Percentiles rank a stretch among this genome's conserved stretches.
phyloP scores from a whole-genome alignment of 345 rosid genomes.

The Moringa oleifera region DNA sequence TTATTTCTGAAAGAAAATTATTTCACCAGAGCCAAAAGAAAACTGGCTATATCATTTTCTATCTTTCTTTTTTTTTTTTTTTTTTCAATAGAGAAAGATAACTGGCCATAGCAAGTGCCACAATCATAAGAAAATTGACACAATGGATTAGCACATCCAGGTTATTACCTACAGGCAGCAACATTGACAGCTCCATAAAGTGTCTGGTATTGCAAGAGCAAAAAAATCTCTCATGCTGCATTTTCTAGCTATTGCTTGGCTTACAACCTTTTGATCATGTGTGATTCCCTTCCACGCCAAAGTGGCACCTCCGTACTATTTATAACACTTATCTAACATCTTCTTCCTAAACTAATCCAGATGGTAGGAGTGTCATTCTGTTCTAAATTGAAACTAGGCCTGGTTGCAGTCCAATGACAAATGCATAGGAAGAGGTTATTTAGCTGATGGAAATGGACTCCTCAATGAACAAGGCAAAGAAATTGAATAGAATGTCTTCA shows the following conservation, averaged over 20 bases:
- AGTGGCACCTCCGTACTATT: not conserved
- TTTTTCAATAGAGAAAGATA: not conserved
- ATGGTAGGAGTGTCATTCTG: not conserved
- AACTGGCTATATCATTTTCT: not conserved
- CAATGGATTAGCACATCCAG: too few relatives aligned
- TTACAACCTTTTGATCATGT: not conserved
- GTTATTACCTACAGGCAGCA: too few relatives aligned
- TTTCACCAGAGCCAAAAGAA: not conserved
- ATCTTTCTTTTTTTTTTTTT: too few relatives aligned
- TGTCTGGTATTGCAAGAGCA: too few relatives aligned
- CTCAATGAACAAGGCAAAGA: not conserved
- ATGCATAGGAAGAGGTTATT: not conserved
- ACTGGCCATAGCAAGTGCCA: not conserved
- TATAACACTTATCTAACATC: not conserved
- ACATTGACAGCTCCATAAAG: too few relatives aligned
- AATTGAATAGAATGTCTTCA: not conserved
- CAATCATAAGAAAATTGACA: too few relatives aligned
- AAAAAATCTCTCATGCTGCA: too few relatives aligned
- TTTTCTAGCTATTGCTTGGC: too few relatives aligned
- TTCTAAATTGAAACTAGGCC: not conserved
- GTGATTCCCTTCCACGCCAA: not conserved
- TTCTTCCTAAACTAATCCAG: constrained; percentile 6
- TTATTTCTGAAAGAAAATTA: not conserved
- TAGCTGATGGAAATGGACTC: not conserved
- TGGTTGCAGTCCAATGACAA: not conserved